Base-by-base conservation (phyloP, 1,284 basidiomycete genomes). In the Cutaneotrichosporon mucoides region DNA sequence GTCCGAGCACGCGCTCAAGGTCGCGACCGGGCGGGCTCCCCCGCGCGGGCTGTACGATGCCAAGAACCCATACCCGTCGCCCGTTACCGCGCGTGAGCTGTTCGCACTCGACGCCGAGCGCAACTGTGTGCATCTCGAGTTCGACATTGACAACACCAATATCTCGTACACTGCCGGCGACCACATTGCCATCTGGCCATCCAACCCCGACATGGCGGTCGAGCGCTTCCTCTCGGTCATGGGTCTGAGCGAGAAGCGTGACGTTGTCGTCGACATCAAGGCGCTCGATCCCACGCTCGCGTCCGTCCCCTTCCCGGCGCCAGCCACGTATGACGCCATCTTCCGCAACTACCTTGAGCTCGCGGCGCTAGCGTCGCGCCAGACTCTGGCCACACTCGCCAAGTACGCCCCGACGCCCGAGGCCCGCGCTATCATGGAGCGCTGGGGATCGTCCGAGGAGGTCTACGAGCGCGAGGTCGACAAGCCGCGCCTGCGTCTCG, bases 231-330 rank as follows among this genome's bases (percentile, higher is more conserved):
- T 98, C 24, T 87, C 85, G 63, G 84, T 89, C 55, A 86, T 98
- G 46, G 94, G 94, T 24, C 83, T 99, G 3, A 68, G 74, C 16
- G 79, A 80, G 56, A 88, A 88, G 79, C 85, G 86, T 72, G 84
- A 93, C 72, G 83, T 84, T 38, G 85, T 92, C 51, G 92, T 99
- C 70, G 85, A 88, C 67, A 91, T 97, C 65, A 92, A 93, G 73
- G 96, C 92, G 15, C 86, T 98, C 59, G 95, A 99, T 76, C 95
- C 95, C 34, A 90, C 92, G 33, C 84, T 99, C 16, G 95, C 95
- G 61, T 97, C 98, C 79, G 94, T 98, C 62, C 94, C 95, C 12
- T 99, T 98, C 88, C 95, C 95, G n/a, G 88, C 91, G 33, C 95
- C 95, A 1, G 94, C 94, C 1, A 97, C 94, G 1, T 98, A 97